Evolutionary conservation across 495 filamentous ascomycete genomes (phyloP).

Genomic region (Sphaerosporella brunnea): DNA sequence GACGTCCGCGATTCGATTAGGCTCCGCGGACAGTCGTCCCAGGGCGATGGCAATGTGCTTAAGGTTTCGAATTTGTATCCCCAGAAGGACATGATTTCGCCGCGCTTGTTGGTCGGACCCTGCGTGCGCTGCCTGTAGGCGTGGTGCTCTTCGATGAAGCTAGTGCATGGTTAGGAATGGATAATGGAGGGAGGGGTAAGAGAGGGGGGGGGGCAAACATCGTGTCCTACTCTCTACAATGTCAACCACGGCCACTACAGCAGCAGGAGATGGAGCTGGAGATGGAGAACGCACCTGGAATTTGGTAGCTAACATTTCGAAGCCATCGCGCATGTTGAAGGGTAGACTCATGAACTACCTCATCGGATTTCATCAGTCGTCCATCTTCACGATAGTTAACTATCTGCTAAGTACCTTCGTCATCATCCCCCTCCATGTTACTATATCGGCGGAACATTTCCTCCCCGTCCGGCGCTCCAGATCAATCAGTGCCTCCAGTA

Average conservation of each 20-base stretch:
- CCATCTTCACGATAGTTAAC: no score
- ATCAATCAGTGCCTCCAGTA: conserved; percentile 56
- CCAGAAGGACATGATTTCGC: conserved; percentile 43
- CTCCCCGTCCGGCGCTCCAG: conserved; percentile 49
- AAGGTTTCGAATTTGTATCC: conserved; percentile 94
- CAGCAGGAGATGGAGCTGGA: no score
- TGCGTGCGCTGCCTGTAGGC: conserved; percentile 37
- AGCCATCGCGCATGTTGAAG: conserved; percentile 66
- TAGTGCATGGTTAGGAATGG: no score
- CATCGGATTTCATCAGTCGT: conserved; percentile 10
- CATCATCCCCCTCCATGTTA: conserved; percentile 98
- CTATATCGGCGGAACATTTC: conserved; percentile 54
- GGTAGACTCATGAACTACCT: conserved; percentile 64
- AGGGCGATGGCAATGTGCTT: conserved; percentile 50
- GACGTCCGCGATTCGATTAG: conserved; percentile 60
- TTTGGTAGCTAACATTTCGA: conserved; percentile 87
- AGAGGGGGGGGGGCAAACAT: no score
- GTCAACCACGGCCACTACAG: no score
- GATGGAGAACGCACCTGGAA: conserved; percentile 69
- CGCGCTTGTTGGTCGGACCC: conserved; percentile 30
- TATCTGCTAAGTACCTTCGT: no score
- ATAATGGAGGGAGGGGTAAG: no score
- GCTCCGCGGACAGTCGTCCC: conserved; percentile 50
- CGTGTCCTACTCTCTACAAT: no score
- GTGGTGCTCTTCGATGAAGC: conserved; percentile 88